Percentiles rank a stretch among this genome's conserved stretches.
These are phyloP conservation scores for Camillea tinctor DNA, from an alignment of 2,329 filamentous ascomycete species.

Conservation along the genomic window DNA sequence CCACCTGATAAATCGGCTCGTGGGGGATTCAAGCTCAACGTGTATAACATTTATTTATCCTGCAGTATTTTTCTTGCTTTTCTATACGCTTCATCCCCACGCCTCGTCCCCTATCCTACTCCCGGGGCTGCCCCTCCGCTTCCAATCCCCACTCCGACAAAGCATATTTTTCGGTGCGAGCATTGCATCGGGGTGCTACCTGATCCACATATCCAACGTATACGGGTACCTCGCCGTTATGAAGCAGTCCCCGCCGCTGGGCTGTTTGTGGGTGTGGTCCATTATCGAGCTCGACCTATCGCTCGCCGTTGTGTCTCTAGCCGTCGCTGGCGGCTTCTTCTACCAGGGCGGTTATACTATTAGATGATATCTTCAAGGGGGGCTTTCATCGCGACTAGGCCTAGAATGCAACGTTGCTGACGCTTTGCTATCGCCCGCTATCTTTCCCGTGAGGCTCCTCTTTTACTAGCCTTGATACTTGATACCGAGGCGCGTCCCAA, in stretches of 20 bases:
- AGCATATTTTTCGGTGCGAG: conserved; percentile 63
- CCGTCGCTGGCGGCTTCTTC: conserved; percentile 44
- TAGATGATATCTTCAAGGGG: conserved; percentile 18
- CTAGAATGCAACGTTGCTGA: no score
- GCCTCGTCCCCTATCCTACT: conserved; percentile 47
- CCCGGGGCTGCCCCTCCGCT: conserved; percentile 46
- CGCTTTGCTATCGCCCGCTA: conserved; percentile 4
- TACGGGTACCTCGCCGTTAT: conserved; percentile 83
- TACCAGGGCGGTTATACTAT: conserved; percentile 51
- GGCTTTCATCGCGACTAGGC: no score
- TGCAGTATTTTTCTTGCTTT: conserved; percentile 54
- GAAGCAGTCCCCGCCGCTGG: conserved; percentile 87
- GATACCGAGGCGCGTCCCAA: conserved; percentile 32
- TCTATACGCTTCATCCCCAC: conserved; percentile 58
- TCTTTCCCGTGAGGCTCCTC: conserved; percentile 43
- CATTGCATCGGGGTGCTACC: conserved; percentile 67
- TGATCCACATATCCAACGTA: conserved; percentile 78
- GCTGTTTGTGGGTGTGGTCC: conserved; percentile 90
- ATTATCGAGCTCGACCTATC: conserved; percentile 79
- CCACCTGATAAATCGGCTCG: not conserved
- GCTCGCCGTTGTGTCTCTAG: conserved; percentile 59
- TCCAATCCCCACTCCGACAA: conserved; percentile 52
- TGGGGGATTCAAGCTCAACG: conserved; percentile 9
- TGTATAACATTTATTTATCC: not conserved
- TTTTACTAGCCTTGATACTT: conserved; percentile 22